Conservation (phyloP, 352 stramenopile species). For the Pythium chondricola region DNA sequence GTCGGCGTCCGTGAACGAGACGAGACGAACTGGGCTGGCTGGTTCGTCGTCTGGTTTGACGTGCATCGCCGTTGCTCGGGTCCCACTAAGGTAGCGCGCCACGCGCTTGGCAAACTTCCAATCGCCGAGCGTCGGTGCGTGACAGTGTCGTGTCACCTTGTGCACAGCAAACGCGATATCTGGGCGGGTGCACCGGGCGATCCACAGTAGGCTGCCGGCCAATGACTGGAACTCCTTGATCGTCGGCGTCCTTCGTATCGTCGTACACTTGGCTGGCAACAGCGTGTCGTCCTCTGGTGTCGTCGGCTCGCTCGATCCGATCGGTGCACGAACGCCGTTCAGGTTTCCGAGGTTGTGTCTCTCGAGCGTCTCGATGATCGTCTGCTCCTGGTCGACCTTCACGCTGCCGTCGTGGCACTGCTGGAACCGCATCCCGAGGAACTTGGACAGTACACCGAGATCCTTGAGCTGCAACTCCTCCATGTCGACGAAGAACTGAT, state of each 20-base stretch:
- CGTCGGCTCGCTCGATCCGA: not conserved
- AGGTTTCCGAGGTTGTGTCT: slow-evolving; percentile 12
- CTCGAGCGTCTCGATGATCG: slow-evolving; percentile 15
- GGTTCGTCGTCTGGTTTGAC: not conserved
- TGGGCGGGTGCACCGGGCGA: slow-evolving; percentile 18
- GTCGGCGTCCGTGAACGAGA: slow-evolving; percentile 14
- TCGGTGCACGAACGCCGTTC: slow-evolving; percentile 15
- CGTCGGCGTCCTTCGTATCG: slow-evolving; percentile 5
- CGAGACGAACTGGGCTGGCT: not conserved
- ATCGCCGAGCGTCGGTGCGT: slow-evolving; percentile 8
- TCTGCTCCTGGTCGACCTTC: slow-evolving; percentile 15
- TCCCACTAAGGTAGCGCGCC: slow-evolving; percentile 18
- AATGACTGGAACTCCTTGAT: slow-evolving; percentile 28
- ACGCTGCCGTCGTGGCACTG: slow-evolving; percentile 7
- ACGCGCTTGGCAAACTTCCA: slow-evolving; percentile 18
- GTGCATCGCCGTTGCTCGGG: slow-evolving; percentile 1
- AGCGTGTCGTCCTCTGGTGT: not conserved
- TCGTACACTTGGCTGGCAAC: slow-evolving; percentile 1
- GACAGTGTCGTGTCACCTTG: slow-evolving; percentile 8
- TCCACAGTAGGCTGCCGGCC: slow-evolving; percentile 26
- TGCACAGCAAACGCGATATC: slow-evolving; percentile 24
- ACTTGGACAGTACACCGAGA: slow-evolving; percentile 16
- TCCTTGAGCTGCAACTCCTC: slow-evolving; percentile 20
- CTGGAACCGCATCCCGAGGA: slow-evolving; percentile 21
- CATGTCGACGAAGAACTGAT: slow-evolving; percentile 16